Base-by-base conservation (phyloP, 1,284 basidiomycete species). In the Boletellus dicymbophilus region DNA sequence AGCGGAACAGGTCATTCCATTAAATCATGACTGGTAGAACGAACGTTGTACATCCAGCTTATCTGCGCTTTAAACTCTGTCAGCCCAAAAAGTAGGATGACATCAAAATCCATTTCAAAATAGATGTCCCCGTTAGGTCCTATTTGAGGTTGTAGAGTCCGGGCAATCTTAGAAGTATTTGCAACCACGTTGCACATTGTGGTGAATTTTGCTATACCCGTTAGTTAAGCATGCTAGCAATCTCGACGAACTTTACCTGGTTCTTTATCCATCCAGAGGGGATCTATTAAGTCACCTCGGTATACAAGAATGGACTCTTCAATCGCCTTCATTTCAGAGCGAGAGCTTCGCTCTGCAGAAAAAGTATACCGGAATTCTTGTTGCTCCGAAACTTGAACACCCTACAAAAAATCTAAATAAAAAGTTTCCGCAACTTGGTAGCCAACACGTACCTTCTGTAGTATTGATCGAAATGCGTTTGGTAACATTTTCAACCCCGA, bases 351-450 rank as follows among this genome's bases (percentile, higher is more conserved):
- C 6, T 56, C 28, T 9, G 1, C 26, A 7, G 3, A 6, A 22
- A 57, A 59, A 0, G 44, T 21, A 4, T 52, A 42, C 10, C 60
- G 55, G 30, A 69, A 72, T 49, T 72, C 66, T 23, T 58, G 53
- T 8, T 51, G 47, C 51, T 69, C 67, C 12, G 58, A 62, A 21
- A 71, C 64, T 41, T 55, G 59, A 3, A 58, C 58, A 15, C 61
- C 66, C 70, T 71, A 11, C 6, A 27, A 6, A 11, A 21, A 9
- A n/a, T 26, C 12, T 44, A 18, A 30, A n/a, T 9, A 4, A 16
- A 23, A 13, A 33, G 6, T 21, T 5, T 3, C 10, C 3, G 30
- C 6, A 8, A 8, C 21, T 8, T 1, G 3, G 8, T 5, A n/a
- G 16, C 3, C 3, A 15, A 10, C 11, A 12, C 11, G 10, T 13